Evolutionary conservation across 2,329 filamentous ascomycete species (phyloP).

Genomic region (Emmonsia crescens): DNA sequence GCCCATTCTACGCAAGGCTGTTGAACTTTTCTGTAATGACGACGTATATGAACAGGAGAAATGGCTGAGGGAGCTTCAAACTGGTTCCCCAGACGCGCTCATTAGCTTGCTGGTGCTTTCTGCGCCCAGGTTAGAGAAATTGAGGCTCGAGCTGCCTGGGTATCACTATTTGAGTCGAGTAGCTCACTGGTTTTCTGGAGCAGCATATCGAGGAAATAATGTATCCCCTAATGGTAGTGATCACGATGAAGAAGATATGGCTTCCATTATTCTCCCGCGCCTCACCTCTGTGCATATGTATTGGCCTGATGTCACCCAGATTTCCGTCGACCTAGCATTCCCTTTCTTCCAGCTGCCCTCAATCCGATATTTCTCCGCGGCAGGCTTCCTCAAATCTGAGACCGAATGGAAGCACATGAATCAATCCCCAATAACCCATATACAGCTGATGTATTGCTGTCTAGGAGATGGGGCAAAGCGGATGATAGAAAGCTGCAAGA

Average conservation of each 20-base stretch:
- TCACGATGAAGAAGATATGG: background rate
- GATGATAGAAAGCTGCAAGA: background rate
- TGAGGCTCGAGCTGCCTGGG: background rate
- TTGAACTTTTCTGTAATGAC: background rate
- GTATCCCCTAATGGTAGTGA: background rate
- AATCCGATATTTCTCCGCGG: background rate
- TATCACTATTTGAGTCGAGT: background rate
- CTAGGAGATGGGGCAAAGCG: background rate
- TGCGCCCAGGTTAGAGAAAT: background rate
- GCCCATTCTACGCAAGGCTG: background rate
- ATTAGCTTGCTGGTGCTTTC: background rate
- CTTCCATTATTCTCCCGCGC: background rate
- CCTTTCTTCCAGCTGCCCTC: background rate
- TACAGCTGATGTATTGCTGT: background rate
- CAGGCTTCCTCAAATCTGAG: background rate
- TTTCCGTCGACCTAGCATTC: background rate
- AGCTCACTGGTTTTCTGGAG: background rate
- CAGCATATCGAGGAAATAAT: too few relatives aligned
- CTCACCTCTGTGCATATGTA: background rate
- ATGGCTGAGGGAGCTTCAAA: background rate
- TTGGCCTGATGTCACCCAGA: background rate
- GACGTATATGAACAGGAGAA: background rate
- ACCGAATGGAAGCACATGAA: background rate
- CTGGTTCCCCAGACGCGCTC: background rate
- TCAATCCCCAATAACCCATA: background rate